Evolutionary conservation across 768 basidiomycete species (phyloP).

Genomic region (Naganishia kalamii): DNA sequence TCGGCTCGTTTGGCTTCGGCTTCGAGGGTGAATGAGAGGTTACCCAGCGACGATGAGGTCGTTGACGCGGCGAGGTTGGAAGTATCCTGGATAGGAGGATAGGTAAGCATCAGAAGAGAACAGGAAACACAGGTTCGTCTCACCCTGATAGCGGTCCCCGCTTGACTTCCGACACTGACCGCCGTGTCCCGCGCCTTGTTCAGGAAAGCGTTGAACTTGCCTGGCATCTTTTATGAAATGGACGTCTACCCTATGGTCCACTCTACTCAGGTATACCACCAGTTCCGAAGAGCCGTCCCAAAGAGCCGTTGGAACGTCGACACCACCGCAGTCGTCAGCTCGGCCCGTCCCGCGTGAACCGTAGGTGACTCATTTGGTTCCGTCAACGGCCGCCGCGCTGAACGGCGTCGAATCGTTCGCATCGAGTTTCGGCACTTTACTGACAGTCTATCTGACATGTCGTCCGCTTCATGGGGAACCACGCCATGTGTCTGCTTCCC

Average conservation of each 20-base stretch:
- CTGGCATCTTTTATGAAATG: neutral
- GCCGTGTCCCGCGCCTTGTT: conserved; percentile 31
- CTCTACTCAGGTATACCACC: too few relatives aligned
- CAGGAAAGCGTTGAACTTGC: conserved; percentile 30
- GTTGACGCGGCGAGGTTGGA: conserved; percentile 8
- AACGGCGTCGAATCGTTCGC: too few relatives aligned
- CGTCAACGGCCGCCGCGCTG: neutral
- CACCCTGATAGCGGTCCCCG: conserved; percentile 27
- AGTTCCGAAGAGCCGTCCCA: too few relatives aligned
- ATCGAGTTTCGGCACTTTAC: too few relatives aligned
- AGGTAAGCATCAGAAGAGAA: conserved; percentile 26
- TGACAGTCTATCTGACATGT: too few relatives aligned
- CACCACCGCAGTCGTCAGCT: neutral
- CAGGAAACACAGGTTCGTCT: neutral
- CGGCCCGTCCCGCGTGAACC: too few relatives aligned
- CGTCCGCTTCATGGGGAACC: too few relatives aligned
- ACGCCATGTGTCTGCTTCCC: too few relatives aligned
- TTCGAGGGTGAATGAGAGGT: conserved; percentile 62
- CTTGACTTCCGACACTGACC: conserved; percentile 25
- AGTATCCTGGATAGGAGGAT: neutral
- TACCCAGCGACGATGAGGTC: conserved; percentile 1
- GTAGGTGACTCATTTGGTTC: neutral
- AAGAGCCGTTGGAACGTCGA: too few relatives aligned
- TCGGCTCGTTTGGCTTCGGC: conserved; percentile 93
- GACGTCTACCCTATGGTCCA: neutral